Evolutionary conservation across 1,284 basidiomycete genomes (phyloP), one percentile per base, ranked within the genome.

Genomic region (Marasmius tenuissimus): DNA sequence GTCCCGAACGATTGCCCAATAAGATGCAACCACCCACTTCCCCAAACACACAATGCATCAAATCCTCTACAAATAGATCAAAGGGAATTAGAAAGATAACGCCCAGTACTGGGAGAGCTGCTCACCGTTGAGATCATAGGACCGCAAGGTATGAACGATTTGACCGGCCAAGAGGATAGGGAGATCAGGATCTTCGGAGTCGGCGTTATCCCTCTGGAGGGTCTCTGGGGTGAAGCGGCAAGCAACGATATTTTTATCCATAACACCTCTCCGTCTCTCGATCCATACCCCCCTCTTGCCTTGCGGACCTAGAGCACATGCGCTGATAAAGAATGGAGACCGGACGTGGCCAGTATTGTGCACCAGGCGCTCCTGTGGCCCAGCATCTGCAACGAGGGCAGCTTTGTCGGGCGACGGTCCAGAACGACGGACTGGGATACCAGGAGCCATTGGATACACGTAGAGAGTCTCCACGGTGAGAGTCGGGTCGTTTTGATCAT

Each of bases 231-330:
- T 61, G 7, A 66, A 48, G 11, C 50, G 64, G 54, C 79, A 82
- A 4, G 76, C 76, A 42, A 77, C 68, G 1, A 83, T 74, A 20
- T 75, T 70, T 38, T 79, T 68, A 35, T 71, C 64, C 47, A 78
- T 78, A 39, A 68, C 78, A 9, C 72, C 75, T 51, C 79, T 73
- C 47, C 71, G 69, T 34, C 83, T 72, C 64, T 84, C 80, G 4
- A 85, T 72, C 83, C 85, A 85, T 1, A 83, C 72, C 0, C 81
- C 83, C 3, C 84, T 77, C 59, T 73, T 72, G 0, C 79, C 81
- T 45, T 76, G 71, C 0, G 75, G 70, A 0, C 84, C 83, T 3
- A 86, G 66, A 2, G 75, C 71, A 64, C 76, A 78, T 14, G 82
- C 67, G n/a, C 77, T 77, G 34, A 85, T 73, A 60, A 83, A 84